Percentiles rank a stretch among this genome's conserved stretches.
Evolutionary conservation across 2,329 filamentous ascomycete genomes (phyloP).

Genomic region (Aotearoamyces nothofagi): DNA sequence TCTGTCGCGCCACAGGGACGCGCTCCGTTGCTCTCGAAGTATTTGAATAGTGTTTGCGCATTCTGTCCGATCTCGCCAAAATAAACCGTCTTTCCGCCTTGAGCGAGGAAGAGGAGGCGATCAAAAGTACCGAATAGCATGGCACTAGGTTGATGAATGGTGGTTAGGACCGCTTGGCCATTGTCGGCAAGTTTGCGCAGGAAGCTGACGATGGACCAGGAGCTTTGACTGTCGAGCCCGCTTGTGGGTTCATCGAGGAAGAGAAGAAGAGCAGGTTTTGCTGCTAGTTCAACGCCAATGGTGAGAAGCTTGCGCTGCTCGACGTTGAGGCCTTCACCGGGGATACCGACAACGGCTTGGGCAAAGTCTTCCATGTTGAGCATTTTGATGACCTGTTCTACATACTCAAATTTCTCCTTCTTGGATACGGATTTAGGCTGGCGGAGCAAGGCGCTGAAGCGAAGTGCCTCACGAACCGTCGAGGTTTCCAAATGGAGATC

Average conservation of each 20-base stretch:
- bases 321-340: constrained; percentile 70
- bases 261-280: constrained; percentile 67
- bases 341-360: constrained; percentile 82
- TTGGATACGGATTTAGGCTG: constrained; percentile 61
- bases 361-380: constrained; percentile 84
- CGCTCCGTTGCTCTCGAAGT: constrained; percentile 63
- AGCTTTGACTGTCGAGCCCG: constrained; percentile 84
- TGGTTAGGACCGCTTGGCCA: constrained; percentile 84
- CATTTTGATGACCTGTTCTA: constrained; percentile 82
- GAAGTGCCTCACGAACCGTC: constrained; percentile 77
- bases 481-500: constrained; percentile 76
- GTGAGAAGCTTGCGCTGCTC: constrained; percentile 66
- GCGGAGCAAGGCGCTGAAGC: constrained; percentile 74
- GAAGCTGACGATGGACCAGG: constrained; percentile 81
- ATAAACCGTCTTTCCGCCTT: constrained; percentile 67
- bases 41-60: constrained; percentile 26
- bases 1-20: constrained; percentile 48
- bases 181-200: constrained; percentile 80
- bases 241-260: constrained; percentile 95
- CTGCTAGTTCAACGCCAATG: constrained; percentile 90
- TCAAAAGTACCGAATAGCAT: constrained; percentile 90
- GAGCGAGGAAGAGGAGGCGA: constrained; percentile 61
- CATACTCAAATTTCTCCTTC: constrained; percentile 72
- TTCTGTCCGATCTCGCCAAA: constrained; percentile 58
- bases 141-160: constrained; percentile 88